Percentiles rank a stretch among this genome's conserved stretches.
Conservation (phyloP, 306 rosid species). For the Dicorynia guianensis region DNA sequence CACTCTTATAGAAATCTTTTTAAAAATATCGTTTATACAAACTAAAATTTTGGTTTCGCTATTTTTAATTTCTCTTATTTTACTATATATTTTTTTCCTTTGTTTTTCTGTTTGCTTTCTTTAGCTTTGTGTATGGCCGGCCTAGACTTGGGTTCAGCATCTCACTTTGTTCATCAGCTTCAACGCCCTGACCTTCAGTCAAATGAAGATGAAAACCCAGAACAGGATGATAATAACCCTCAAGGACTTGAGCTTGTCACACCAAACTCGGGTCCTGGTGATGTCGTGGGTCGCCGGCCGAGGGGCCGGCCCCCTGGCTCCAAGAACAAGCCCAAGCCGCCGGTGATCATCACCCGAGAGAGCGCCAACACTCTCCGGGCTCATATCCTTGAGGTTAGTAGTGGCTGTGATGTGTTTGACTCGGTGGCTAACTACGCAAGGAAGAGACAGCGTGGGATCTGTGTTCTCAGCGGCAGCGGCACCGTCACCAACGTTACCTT, state of each 20-base stretch:
- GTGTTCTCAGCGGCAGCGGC: conserved; percentile 82
- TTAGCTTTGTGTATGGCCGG: conserved; percentile 76
- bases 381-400: conserved; percentile 81
- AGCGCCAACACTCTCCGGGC: conserved; percentile 90
- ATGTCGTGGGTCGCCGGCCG: conserved; percentile 63
- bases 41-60: conserved; percentile 39
- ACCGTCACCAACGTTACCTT: conserved; percentile 78
- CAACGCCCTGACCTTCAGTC: conserved; percentile 58
- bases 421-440: conserved; percentile 79
- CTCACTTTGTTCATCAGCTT: conserved; percentile 60
- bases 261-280: conserved; percentile 60
- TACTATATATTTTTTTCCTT: conserved; percentile 42
- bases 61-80: conserved; percentile 39
- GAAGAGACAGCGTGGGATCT: conserved; percentile 89
- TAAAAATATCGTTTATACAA: conserved; percentile 18
- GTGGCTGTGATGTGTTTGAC: conserved; percentile 90
- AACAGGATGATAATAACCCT: conserved; percentile 35
- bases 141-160: conserved; percentile 68
- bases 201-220: conserved; percentile 36
- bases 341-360: conserved; percentile 85
- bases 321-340: conserved; percentile 79
- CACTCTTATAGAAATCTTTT: conserved; percentile 38
- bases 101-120: conserved; percentile 49
- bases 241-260: conserved; percentile 60
- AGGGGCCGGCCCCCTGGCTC: conserved; percentile 90